A percentile compares a stretch with the other conserved stretches of the same genome.
phyloP scores from a whole-genome alignment of 106 monocot genomes.

The Dactylorhiza incarnata region DNA sequence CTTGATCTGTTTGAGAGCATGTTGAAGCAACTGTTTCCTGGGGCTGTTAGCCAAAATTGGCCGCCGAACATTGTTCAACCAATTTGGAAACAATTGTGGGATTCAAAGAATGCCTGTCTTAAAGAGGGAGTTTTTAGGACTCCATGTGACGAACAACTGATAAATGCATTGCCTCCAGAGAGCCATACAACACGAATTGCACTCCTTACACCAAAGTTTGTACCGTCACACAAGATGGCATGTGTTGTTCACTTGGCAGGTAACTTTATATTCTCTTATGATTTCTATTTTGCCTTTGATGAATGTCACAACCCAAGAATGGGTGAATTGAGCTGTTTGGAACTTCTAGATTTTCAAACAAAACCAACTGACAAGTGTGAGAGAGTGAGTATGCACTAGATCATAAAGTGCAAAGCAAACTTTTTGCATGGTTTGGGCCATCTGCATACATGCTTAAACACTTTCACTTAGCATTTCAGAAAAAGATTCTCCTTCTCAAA shows the following conservation, averaged over 20 bases:
- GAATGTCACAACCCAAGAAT: too few species aligned
- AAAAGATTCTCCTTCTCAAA: too few species aligned
- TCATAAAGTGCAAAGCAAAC: too few species aligned
- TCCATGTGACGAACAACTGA: constrained; percentile 62
- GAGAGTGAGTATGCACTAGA: too few species aligned
- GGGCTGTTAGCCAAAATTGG: constrained; percentile 36
- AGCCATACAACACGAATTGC: constrained; percentile 81
- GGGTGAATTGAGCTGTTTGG: too few species aligned
- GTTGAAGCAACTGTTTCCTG: constrained; percentile 88
- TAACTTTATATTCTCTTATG: constrained; percentile 15
- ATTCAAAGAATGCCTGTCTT: constrained; percentile 70
- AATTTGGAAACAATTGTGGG: constrained; percentile 85
- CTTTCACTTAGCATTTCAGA: too few species aligned
- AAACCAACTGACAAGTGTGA: too few species aligned
- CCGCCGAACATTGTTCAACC: constrained; percentile 61
- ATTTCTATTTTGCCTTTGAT: neutral
- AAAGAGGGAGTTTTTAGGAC: constrained; percentile 87
- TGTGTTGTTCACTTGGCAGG: constrained; percentile 99
- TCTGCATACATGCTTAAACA: too few species aligned
- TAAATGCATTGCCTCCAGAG: constrained; percentile 79
- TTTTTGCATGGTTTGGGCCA: too few species aligned
- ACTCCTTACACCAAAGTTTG: constrained; percentile 71
- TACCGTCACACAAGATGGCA: constrained; percentile 80
- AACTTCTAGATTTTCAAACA: too few species aligned
- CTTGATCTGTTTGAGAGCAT: constrained; percentile 79